A percentile compares a stretch with the other conserved stretches of the same genome.
Conservation (phyloP, 495 filamentous ascomycete genomes). For the Letharia columbiana region DNA sequence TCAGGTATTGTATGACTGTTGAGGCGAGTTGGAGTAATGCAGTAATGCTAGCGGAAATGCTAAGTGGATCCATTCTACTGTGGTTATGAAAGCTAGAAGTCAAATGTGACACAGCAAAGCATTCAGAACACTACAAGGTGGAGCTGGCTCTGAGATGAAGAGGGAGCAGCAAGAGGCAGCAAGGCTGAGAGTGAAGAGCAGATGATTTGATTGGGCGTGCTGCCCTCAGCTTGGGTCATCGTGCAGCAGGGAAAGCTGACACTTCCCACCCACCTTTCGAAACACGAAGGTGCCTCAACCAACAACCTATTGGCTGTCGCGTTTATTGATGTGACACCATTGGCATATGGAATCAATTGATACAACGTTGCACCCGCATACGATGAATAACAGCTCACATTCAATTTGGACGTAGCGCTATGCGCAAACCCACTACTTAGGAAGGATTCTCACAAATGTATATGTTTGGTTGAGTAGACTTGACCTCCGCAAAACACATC, state of each 20-base stretch:
- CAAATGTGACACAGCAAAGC: background rate
- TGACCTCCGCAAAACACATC: too few species aligned
- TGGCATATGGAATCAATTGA: too few species aligned
- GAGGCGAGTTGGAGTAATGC: slow-evolving; percentile 6
- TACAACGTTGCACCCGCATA: too few species aligned
- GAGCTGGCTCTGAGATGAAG: background rate
- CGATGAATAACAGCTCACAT: too few species aligned
- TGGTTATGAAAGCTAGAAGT: background rate
- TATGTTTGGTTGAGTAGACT: too few species aligned
- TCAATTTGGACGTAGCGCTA: too few species aligned
- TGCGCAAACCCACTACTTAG: too few species aligned
- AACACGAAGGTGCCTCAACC: too few species aligned
- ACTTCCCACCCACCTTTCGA: too few species aligned
- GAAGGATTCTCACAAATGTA: too few species aligned
- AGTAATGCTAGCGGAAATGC: slow-evolving; percentile 10
- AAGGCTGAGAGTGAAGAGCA: background rate
- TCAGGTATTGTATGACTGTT: slow-evolving; percentile 8
- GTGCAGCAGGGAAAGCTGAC: background rate
- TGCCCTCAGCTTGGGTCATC: background rate
- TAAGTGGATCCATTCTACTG: slow-evolving; percentile 5
- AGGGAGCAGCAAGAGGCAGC: background rate
- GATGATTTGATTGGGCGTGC: background rate
- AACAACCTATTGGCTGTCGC: too few species aligned
- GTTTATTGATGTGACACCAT: too few species aligned
- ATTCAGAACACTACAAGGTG: background rate